Conservation (phyloP, 2,329 filamentous ascomycete species). For the Clonostachys rosea region DNA sequence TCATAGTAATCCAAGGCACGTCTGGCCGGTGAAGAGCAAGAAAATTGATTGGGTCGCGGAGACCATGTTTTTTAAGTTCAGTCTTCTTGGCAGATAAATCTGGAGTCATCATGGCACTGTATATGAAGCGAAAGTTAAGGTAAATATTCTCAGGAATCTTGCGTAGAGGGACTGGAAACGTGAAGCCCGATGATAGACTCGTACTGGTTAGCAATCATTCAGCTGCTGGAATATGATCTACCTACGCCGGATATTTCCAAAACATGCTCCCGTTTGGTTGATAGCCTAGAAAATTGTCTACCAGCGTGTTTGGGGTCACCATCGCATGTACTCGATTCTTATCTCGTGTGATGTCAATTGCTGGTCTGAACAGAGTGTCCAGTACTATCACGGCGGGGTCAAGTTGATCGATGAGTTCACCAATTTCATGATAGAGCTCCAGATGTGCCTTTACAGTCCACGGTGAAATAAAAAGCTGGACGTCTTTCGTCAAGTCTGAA, state of each 20-base stretch:
- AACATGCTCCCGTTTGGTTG: conserved; percentile 30
- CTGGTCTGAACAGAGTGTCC: conserved; percentile 20
- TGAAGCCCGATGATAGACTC: conserved; percentile 33
- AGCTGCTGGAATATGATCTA: not conserved
- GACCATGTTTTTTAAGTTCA: conserved; percentile 10
- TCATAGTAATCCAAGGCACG: conserved; percentile 19
- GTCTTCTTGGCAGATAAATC: conserved; percentile 12
- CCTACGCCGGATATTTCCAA: conserved; percentile 33
- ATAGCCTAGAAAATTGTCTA: conserved; percentile 27
- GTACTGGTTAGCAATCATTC: not conserved
- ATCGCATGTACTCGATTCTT: conserved; percentile 22
- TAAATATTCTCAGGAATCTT: conserved; percentile 22
- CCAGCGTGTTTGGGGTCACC: conserved; percentile 36
- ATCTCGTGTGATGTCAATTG: conserved; percentile 11
- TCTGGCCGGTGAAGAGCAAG: conserved; percentile 16
- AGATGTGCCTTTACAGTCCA: conserved; percentile 22
- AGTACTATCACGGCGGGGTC: conserved; percentile 23
- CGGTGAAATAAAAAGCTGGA: conserved; percentile 14
- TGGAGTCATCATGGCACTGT: conserved; percentile 16
- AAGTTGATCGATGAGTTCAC: conserved; percentile 17
- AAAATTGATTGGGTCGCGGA: conserved; percentile 11
- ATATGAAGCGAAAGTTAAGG: conserved; percentile 21
- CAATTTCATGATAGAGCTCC: conserved; percentile 13
- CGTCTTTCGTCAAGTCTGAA: conserved; percentile 4
- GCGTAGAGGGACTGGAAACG: conserved; percentile 36